phyloP scores from a whole-genome alignment of 2,329 filamentous ascomycete genomes.

The Pseudocercospora fijiensis region DNA sequence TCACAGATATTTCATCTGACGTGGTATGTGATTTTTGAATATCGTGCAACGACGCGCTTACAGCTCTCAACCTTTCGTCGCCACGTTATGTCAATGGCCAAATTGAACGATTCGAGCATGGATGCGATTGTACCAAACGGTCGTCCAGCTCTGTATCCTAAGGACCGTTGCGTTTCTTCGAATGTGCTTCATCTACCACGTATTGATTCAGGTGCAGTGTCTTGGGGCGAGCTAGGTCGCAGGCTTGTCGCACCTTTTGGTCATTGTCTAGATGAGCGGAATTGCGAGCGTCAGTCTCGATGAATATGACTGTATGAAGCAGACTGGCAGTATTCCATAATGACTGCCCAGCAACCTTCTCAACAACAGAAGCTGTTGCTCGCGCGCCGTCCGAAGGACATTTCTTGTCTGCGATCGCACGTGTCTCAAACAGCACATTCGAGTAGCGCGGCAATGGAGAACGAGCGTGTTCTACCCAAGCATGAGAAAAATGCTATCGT shows the following conservation, averaged over 20 bases:
- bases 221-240: neutral
- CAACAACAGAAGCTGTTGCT: neutral
- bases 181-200: neutral
- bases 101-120: neutral
- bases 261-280: too few species aligned
- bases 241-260: too few species aligned
- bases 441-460: too few species aligned
- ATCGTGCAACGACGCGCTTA: neutral
- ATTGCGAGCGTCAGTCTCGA: too few species aligned
- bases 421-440: too few species aligned
- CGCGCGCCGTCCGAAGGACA: too few species aligned
- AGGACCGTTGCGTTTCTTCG: neutral
- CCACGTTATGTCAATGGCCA: neutral
- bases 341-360: neutral
- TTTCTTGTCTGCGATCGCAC: too few species aligned
- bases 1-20: neutral
- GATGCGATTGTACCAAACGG: neutral
- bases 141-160: neutral
- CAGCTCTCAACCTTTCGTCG: neutral
- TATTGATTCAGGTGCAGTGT: neutral
- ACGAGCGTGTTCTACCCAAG: too few species aligned
- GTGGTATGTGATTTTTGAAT: neutral
- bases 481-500: too few species aligned
- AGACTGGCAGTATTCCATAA: neutral
- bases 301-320: neutral